Base-by-base conservation (phyloP, 495 filamentous ascomycete genomes). In the Penicillium canescens region DNA sequence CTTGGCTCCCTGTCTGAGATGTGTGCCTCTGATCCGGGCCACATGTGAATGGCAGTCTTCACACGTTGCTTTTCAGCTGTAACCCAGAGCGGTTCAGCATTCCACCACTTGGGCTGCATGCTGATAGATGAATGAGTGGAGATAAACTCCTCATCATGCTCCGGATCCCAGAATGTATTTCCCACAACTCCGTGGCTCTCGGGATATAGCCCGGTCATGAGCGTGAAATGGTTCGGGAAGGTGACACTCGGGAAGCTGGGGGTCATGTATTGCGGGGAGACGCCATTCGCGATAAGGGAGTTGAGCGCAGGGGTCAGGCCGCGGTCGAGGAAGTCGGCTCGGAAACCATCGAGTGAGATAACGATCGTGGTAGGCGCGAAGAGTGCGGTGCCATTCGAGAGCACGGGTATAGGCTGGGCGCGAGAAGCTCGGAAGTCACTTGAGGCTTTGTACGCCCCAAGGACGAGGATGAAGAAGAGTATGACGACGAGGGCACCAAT, bases 171-270 rank as follows among this genome's bases (percentile, higher is more conserved):
- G 63, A 99, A 99, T 0, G 82, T 89, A 57, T 99, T 99, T 2
- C 90, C 91, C 0, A 99, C 92, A 6, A 99, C 78, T 1, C 94
- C 94, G 69, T 99, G 94, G 43, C 84, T 86, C 64, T 98, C 94
- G 0, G 94, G 94, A 65, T 96, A 89, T 20, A 99, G 69, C 0
- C 94, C 94, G 0, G 94, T 98, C 3, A 89, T 91, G 31, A 99
- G 78, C 0, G 94, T 98, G 72, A 91, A 96, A 64, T 99, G 94
- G 66, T 99, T 99, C 36, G 94, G 94, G 64, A 99, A 99, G 3
- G 94, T 99, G 20, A 99, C 91, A 49, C 89, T 93, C 1, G 94
- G 94, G 63, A 99, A 99, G 54, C 89, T 90, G 0, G 94, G 95
- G 8, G 80, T 78, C 90, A 99, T 96, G 65, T 92, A 96, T 49